Percentiles rank a stretch among this genome's conserved stretches.
Evolutionary conservation across 2,329 filamentous ascomycete genomes (phyloP).

Genomic region (Emericellopsis cladophorae): DNA sequence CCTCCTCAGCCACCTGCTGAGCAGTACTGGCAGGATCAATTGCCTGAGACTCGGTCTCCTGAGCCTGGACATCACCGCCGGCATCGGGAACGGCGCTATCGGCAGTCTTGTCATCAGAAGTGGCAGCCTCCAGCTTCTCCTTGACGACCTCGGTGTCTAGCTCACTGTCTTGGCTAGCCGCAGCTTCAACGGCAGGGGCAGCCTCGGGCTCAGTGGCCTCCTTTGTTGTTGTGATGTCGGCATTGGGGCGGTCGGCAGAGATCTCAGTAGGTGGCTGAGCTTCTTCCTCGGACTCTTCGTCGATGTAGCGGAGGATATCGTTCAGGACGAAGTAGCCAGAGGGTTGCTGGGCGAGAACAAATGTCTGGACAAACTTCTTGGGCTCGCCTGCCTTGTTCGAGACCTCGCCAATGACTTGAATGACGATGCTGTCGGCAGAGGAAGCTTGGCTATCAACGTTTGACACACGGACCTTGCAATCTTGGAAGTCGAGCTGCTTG

Average conservation of each 20-base stretch:
- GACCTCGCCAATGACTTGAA: slow-evolving; percentile 96
- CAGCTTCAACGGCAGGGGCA: slow-evolving; percentile 15
- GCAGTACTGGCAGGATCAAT: slow-evolving; percentile 36
- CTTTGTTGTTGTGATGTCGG: slow-evolving; percentile 12
- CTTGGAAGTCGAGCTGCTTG: slow-evolving; percentile 83
- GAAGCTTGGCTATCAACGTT: slow-evolving; percentile 96
- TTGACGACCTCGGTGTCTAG: slow-evolving; percentile 47
- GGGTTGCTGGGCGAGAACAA: slow-evolving; percentile 89
- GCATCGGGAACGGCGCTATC: slow-evolving; percentile 11
- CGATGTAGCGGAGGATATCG: slow-evolving; percentile 91
- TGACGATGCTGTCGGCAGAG: slow-evolving; percentile 74
- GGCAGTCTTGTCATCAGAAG: slow-evolving; percentile 19
- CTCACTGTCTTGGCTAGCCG: slow-evolving; percentile 7
- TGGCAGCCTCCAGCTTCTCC: slow-evolving; percentile 56
- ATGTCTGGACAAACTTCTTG: slow-evolving; percentile 96
- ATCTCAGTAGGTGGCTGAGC: slow-evolving; percentile 23
- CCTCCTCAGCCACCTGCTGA: slow-evolving; percentile 41
- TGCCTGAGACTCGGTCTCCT: slow-evolving; percentile 22
- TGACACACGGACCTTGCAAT: slow-evolving; percentile 95
- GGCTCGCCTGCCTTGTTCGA: slow-evolving; percentile 86
- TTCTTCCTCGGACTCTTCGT: slow-evolving; percentile 69
- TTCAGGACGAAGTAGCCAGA: slow-evolving; percentile 98
- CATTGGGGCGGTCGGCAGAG: slow-evolving; percentile 19
- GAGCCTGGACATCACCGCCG: slow-evolving; percentile 17
- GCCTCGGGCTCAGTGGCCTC: slow-evolving; percentile 14